Evolutionary conservation across 257 asterid genomes (phyloP), one percentile per base, ranked within the genome.

Genomic region (Scutellaria minor): DNA sequence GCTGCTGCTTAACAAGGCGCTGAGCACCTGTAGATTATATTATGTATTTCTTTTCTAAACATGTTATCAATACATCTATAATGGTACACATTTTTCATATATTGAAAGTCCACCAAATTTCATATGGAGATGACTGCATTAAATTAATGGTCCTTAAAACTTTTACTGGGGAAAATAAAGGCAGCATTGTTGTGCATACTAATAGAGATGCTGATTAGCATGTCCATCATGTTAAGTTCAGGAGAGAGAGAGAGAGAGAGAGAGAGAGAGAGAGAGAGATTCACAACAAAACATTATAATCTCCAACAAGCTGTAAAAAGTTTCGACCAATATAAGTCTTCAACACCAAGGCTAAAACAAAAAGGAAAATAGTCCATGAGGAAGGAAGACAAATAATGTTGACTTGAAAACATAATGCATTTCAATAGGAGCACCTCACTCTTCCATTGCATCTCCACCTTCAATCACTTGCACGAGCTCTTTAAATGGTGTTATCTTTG

Each of bases 391-490:
- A 15, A 58, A 44, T 47, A 82, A 51, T 71, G 67, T 56, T 76
- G 48, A 68, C 44, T 60, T 40, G 54, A 31, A 69, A 68, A 70
- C 42, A 53, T 44, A 18, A 58, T 12, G 51, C 42, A 42, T 58
- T 31, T 22, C 60, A 73, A 54, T 61, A 47, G 50, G 9, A 31
- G 56, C 52, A 47, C 79, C 73, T 89, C 80, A 87, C 55, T 89
- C 97, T 81, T 94, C 97, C 97, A 91, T 94, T 31, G 83, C 93
- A 42, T 91, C 98, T 77, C 96, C 97, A 9, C 83, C 93, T 82
- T 91, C 99, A 56, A 85, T 77, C 58, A 95, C 93, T 68, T 83
- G 87, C 35, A 88, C 96, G 78, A 73, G 18, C 75, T 92, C 94
- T 64, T 46, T 84, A 80, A 95, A 14, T 14, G 99, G 98, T 1